Evolutionary conservation across 2,329 filamentous ascomycete species (phyloP).

Genomic region (Neophaeococcomyces aloes): DNA sequence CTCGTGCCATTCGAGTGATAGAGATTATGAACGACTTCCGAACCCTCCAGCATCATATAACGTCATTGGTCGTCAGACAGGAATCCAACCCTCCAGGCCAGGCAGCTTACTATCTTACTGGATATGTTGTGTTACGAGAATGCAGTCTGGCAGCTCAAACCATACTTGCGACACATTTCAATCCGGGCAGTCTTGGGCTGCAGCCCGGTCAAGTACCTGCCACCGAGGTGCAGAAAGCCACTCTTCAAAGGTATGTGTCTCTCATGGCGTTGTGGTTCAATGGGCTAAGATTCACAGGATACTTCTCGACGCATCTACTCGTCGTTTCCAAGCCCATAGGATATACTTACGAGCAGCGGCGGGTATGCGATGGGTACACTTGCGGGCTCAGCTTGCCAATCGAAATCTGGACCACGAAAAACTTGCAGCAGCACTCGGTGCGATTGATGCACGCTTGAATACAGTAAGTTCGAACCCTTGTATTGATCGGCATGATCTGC

Average conservation of each 20-base stretch:
- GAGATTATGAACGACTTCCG: slow-evolving; percentile 57
- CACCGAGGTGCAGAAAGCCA: slow-evolving; percentile 45
- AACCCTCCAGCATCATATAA: slow-evolving; percentile 49
- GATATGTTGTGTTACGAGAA: slow-evolving; percentile 48
- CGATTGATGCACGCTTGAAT: slow-evolving; percentile 38
- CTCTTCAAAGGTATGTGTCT: slow-evolving; percentile 43
- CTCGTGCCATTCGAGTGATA: slow-evolving; percentile 50
- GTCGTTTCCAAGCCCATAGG: slow-evolving; percentile 52
- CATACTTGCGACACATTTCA: slow-evolving; percentile 45
- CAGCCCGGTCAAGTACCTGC: slow-evolving; percentile 26
- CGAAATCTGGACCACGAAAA: slow-evolving; percentile 39
- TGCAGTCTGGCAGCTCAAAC: slow-evolving; percentile 45
- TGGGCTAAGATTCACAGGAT: slow-evolving; percentile 36
- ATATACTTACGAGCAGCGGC: slow-evolving; percentile 50
- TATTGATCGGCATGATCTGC: slow-evolving; percentile 6
- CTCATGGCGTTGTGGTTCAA: neutral
- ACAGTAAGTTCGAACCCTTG: slow-evolving; percentile 30
- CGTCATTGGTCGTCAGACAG: slow-evolving; percentile 32
- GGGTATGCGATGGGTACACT: slow-evolving; percentile 48
- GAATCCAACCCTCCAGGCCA: slow-evolving; percentile 42
- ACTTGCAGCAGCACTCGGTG: slow-evolving; percentile 40
- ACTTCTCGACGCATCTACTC: slow-evolving; percentile 48
- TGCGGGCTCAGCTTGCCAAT: slow-evolving; percentile 41
- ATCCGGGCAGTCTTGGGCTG: slow-evolving; percentile 30
- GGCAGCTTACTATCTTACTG: slow-evolving; percentile 46